Percentiles rank a stretch among this genome's conserved stretches.
phyloP scores from a whole-genome alignment of 306 rosid species.

The Castanea crenata region DNA sequence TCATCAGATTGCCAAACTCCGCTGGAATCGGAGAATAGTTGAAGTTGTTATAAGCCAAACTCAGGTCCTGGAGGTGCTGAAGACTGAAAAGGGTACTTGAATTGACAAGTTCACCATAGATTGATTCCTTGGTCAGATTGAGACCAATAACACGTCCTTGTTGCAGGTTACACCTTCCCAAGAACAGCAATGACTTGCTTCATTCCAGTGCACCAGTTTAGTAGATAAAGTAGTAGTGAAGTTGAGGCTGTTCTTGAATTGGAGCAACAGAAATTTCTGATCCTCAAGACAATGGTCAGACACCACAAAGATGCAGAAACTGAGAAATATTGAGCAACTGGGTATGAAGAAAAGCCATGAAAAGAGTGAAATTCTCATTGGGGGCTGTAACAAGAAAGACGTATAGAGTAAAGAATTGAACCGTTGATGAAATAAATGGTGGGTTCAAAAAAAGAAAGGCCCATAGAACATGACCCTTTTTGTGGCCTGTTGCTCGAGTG shows the following conservation, averaged over 20 bases:
- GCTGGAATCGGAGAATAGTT: slow-evolving; percentile 26
- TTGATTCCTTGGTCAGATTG: slow-evolving; percentile 23
- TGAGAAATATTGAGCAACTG: neutral
- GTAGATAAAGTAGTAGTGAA: neutral
- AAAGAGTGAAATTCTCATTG: slow-evolving; percentile 27
- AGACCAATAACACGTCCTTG: slow-evolving; percentile 31
- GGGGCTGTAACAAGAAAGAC: neutral
- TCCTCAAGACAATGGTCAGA: slow-evolving; percentile 20
- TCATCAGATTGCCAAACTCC: slow-evolving; percentile 20
- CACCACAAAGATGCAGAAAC: neutral
- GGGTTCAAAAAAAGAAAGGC: slow-evolving; percentile 1
- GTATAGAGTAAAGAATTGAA: neutral
- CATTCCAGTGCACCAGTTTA: slow-evolving; percentile 31
- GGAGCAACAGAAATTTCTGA: slow-evolving; percentile 21
- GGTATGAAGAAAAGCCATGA: slow-evolving; percentile 24
- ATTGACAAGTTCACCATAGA: slow-evolving; percentile 23
- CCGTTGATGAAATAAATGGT: neutral
- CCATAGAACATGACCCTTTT: slow-evolving; percentile 21
- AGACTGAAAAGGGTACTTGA: slow-evolving; percentile 34
- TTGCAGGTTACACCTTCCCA: slow-evolving; percentile 17
- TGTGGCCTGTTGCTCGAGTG: neutral
- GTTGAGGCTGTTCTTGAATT: slow-evolving; percentile 24
- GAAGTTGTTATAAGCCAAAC: slow-evolving; percentile 25
- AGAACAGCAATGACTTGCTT: neutral
- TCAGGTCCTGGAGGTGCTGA: slow-evolving; percentile 27